These are phyloP conservation scores for Sugiyamaella valdiviana DNA, from an alignment of 805 yeast genomes.

Conservation along the genomic window DNA sequence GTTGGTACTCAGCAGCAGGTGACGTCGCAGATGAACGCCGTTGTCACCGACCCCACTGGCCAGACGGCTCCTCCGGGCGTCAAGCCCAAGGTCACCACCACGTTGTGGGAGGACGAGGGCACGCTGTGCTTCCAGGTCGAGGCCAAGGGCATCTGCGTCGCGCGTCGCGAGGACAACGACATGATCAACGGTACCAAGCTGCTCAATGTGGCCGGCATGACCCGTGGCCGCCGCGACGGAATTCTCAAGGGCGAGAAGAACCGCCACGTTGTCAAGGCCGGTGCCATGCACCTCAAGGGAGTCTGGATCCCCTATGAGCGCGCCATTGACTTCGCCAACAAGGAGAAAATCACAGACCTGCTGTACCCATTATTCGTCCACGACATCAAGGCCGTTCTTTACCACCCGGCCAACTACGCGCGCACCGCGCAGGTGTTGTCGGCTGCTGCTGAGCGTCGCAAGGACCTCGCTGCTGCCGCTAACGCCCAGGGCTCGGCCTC, in stretches of 20 bases:
- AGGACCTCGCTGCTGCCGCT: slow-evolving; percentile 16
- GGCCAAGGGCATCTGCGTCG: slow-evolving; percentile 72
- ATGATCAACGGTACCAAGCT: slow-evolving; percentile 81
- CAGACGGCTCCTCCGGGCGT: slow-evolving; percentile 36
- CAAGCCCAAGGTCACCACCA: slow-evolving; percentile 64
- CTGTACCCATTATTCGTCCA: slow-evolving; percentile 66
- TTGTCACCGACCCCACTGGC: slow-evolving; percentile 35
- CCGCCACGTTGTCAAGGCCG: slow-evolving; percentile 76
- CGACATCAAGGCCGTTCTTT: slow-evolving; percentile 43
- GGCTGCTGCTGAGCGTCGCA: slow-evolving; percentile 30
- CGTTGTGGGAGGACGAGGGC: slow-evolving; percentile 85
- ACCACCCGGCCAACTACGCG: slow-evolving; percentile 29
- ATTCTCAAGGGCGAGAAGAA: slow-evolving; percentile 70
- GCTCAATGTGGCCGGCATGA: slow-evolving; percentile 77
- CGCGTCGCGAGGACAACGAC: slow-evolving; percentile 75
- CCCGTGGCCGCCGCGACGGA: slow-evolving; percentile 84
- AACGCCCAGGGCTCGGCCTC: slow-evolving; percentile 8
- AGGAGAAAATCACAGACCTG: slow-evolving; percentile 65
- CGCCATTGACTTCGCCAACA: slow-evolving; percentile 73
- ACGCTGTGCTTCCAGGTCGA: slow-evolving; percentile 81
- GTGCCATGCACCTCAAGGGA: slow-evolving; percentile 85
- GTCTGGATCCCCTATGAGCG: slow-evolving; percentile 86
- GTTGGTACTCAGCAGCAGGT: slow-evolving; percentile 6
- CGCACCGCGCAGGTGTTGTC: slow-evolving; percentile 31
- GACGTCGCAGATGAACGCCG: slow-evolving; percentile 17